Evolutionary conservation across 768 basidiomycete species (phyloP).

Genomic region (Lactarius quietus): DNA sequence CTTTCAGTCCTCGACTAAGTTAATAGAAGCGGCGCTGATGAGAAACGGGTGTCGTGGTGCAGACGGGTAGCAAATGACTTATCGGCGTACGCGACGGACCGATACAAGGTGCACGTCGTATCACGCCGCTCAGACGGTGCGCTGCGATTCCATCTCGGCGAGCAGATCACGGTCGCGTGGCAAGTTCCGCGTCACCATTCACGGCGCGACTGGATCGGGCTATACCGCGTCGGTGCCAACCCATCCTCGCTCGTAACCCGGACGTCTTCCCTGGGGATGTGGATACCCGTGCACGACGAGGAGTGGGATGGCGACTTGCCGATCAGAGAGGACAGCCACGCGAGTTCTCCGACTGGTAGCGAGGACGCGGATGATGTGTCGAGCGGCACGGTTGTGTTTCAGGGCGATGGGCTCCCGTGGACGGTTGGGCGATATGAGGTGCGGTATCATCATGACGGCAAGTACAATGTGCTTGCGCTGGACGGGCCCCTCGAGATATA

Average conservation of each 20-base stretch:
- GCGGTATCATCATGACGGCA: conserved; percentile 93
- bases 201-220: conserved; percentile 92
- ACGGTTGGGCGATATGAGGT: conserved; percentile 83
- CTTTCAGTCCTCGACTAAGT: neutral
- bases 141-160: conserved; percentile 81
- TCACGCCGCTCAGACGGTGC: conserved; percentile 49
- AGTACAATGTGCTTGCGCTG: conserved; percentile 90
- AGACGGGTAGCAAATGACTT: conserved; percentile 83
- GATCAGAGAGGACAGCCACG: conserved; percentile 38
- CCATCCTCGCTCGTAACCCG: conserved; percentile 78
- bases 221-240: conserved; percentile 88
- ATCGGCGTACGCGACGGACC: conserved; percentile 70
- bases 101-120: conserved; percentile 68
- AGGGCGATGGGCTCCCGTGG: conserved; percentile 82
- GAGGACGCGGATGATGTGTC: conserved; percentile 43
- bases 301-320: conserved; percentile 92
- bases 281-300: conserved; percentile 87
- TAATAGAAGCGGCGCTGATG: conserved; percentile 1
- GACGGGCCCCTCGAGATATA: conserved; percentile 87
- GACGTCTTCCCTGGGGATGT: conserved; percentile 82
- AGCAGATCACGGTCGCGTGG: conserved; percentile 85
- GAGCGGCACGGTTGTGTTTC: conserved; percentile 69
- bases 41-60: conserved; percentile 9
- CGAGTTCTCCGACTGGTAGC: conserved; percentile 28
- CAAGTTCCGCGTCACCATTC: conserved; percentile 84